phyloP scores from a whole-genome alignment of 345 rosid genomes.

The Populus euphratica region DNA sequence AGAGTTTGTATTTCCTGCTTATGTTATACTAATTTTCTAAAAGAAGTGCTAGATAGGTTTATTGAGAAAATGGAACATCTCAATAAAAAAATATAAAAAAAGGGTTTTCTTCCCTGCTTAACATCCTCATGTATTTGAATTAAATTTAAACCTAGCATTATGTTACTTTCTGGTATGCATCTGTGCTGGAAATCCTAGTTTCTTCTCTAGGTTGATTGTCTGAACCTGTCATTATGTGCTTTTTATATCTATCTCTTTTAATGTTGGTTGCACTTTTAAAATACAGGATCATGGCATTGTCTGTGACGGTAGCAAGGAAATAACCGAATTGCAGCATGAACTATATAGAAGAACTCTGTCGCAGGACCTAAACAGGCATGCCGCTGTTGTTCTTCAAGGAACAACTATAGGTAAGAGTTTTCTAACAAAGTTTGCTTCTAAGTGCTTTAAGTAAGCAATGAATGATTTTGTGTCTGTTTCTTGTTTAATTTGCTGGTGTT shows the following conservation, averaged over 20 bases:
- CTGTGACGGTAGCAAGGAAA: conserved; percentile 62
- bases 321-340: conserved; percentile 48
- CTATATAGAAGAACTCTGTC: conserved; percentile 60
- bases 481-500: not conserved
- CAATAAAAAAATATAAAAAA: too few relatives aligned
- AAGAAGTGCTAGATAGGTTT: not conserved
- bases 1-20: not conserved
- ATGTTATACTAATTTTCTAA: not conserved
- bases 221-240: not conserved
- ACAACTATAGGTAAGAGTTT: conserved; percentile 52
- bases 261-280: conserved; percentile 9
- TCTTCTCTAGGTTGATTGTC: not conserved
- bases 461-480: not conserved
- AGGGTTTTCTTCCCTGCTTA: not conserved
- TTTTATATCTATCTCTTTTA: not conserved
- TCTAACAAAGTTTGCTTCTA: not conserved
- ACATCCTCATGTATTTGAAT: not conserved
- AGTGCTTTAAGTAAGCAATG: not conserved
- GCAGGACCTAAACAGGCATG: conserved; percentile 83
- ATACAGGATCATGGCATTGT: conserved; percentile 76
- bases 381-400: conserved; percentile 92
- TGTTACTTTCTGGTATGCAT: not conserved
- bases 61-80: not conserved
- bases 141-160: not conserved
- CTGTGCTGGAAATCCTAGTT: not conserved